Evolutionary conservation across 2,329 filamentous ascomycete genomes (phyloP).

Genomic region (Coleophoma eucalyptorum): DNA sequence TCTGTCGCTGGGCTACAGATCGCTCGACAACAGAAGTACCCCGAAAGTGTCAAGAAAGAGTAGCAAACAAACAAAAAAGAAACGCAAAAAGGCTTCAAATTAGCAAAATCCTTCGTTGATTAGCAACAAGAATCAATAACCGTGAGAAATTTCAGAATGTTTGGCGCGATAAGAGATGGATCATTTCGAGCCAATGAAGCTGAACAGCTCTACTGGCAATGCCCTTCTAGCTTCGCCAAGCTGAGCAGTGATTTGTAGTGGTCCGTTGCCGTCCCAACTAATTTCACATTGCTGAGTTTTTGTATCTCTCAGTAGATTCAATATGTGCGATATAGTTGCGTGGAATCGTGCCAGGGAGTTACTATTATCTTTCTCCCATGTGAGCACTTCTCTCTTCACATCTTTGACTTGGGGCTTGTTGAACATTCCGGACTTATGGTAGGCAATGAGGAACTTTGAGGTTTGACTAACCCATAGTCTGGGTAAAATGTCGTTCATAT

Average conservation of each 20-base stretch:
- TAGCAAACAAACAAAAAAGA: no score
- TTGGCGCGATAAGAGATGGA: no score
- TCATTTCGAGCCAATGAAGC: no score
- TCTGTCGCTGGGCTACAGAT: no score
- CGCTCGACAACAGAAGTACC: no score
- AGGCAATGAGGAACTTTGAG: constrained; percentile 45
- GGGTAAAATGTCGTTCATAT: constrained; percentile 27
- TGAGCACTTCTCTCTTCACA: constrained; percentile 6
- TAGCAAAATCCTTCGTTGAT: no score
- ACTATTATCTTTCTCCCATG: constrained; percentile 14
- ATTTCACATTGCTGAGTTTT: constrained; percentile 11
- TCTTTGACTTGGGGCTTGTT: constrained; percentile 9
- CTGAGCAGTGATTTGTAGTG: constrained; percentile 15
- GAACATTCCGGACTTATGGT: constrained; percentile 38
- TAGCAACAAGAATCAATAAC: no score
- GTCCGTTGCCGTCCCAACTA: constrained; percentile 15
- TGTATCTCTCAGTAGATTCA: constrained; percentile 16
- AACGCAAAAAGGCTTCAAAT: no score
- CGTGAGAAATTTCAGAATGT: no score
- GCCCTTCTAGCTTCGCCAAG: constrained; percentile 14
- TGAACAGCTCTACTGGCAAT: constrained; percentile 15
- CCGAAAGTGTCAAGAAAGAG: no score
- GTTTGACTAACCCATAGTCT: constrained; percentile 45
- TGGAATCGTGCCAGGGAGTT: constrained; percentile 13
- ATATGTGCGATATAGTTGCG: constrained; percentile 14